Evolutionary conservation across 148 eudicot genomes (phyloP).

Genomic region (Amaranthus palmeri): DNA sequence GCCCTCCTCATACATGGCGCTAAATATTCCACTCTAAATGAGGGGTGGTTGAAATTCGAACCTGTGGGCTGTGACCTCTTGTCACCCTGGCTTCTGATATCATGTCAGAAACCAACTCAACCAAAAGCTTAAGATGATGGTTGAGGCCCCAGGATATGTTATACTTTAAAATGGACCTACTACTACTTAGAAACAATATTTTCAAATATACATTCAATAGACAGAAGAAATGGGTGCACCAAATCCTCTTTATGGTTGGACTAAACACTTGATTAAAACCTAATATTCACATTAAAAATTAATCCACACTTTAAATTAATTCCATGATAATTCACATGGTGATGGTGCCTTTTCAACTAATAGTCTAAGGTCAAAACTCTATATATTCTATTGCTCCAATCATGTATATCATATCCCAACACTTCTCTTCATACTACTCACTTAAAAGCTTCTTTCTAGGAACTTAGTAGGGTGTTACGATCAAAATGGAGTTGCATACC

Average conservation of each 20-base stretch:
- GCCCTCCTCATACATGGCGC: too few relatives aligned
- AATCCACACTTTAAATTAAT: not conserved
- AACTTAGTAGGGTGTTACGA: conserved; percentile 10
- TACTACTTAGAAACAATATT: conserved; percentile 8
- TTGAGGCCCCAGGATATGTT: too few relatives aligned
- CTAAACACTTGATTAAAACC: conserved; percentile 27
- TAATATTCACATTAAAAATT: conserved; percentile 27
- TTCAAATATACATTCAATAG: not conserved
- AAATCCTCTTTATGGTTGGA: conserved; percentile 31
- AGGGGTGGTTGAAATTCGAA: too few relatives aligned
- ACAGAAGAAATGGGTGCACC: conserved; percentile 43
- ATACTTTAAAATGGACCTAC: not conserved
- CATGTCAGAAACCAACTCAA: too few relatives aligned
- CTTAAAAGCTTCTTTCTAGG: conserved; percentile 1
- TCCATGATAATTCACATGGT: conserved; percentile 6
- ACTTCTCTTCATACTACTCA: conserved; percentile 2
- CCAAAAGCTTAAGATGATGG: not conserved
- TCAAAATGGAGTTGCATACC: conserved; percentile 31
- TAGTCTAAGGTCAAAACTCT: too few relatives aligned
- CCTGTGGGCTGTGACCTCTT: too few relatives aligned
- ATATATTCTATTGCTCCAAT: too few relatives aligned
- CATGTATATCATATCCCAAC: conserved; percentile 15
- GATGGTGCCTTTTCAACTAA: not conserved
- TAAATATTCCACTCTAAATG: too few relatives aligned
- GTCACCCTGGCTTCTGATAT: too few relatives aligned